Base-by-base conservation (phyloP, 2,329 filamentous ascomycete genomes). In the Apiospora sp. region DNA sequence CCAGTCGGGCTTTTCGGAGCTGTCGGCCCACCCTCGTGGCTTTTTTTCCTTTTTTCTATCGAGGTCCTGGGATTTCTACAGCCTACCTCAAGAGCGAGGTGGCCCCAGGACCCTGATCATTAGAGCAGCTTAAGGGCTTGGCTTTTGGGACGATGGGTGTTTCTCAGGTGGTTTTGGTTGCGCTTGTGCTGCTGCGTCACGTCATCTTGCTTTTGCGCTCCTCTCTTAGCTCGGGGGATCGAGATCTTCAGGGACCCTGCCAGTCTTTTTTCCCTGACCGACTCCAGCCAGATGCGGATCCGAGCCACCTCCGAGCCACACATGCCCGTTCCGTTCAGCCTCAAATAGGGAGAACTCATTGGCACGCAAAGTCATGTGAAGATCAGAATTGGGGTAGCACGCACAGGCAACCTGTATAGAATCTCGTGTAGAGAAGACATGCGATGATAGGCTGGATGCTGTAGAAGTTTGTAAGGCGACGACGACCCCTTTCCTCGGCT, bases 191-290 rank as follows among this genome's bases (percentile, higher is more conserved):
- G 58, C 58, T 64, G 58, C 58, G 58, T 64, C 58, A 64, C 58
- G 58, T 64, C 58, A 64, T 64, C 58, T 64, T 41, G 58, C 58
- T n/a, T 58, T 41, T 41, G 34, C 19, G 54, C 54, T 37, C 68
- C 41, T 69, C 34, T 7, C 19, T 51, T 54, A 48, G 67, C 67
- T 69, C 37, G 37, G 30, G 68, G 68, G 68, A 70, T 70, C 68
- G 68, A 70, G 68, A 70, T 70, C 68, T 34, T 70, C 49, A 70
- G 68, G 68, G 68, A 19, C 67, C 16, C 46, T 24, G 22, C 34
- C 61, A n/a, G 22, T 16, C 41, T 14, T n/a, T 22, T 27, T 51
- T n/a, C 49, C n/a, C 10, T 41, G 12, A 37, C 58, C 58, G 34
- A 64, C 58, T n/a, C 58, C 58, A 34, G 58, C 34, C 58, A 64